Conservation (phyloP, 306 rosid species). For the Sphenostylis stenocarpa region DNA sequence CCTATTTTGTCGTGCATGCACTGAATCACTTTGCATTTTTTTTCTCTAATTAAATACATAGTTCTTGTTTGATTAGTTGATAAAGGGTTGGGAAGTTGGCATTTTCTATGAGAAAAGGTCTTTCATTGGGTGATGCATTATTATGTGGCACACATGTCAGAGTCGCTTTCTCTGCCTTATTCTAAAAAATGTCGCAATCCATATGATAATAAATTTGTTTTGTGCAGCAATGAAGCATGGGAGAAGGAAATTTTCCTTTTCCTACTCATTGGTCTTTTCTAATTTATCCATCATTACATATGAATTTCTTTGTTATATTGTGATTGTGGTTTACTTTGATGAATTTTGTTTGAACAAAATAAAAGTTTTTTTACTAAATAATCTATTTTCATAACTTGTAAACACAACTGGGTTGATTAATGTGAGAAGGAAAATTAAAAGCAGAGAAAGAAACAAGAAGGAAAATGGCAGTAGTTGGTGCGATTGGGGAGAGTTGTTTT, state of each 20-base stretch:
- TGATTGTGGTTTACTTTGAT: too few species aligned
- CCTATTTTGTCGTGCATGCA: not conserved
- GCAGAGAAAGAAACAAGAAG: not conserved
- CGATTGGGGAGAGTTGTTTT: not conserved
- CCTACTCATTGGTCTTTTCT: too few species aligned
- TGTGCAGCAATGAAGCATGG: too few species aligned
- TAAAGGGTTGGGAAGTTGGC: not conserved
- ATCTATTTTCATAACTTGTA: too few species aligned
- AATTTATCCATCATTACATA: too few species aligned
- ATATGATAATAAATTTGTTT: not conserved
- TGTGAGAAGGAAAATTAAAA: not conserved
- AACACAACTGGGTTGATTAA: too few species aligned
- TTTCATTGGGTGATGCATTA: not conserved
- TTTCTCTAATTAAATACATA: not conserved
- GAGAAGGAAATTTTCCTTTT: too few species aligned
- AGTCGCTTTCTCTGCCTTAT: slow-evolving; percentile 3
- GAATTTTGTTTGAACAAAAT: too few species aligned
- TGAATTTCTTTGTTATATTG: too few species aligned
- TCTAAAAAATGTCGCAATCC: not conserved
- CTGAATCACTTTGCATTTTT: not conserved
- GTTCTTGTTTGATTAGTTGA: not conserved
- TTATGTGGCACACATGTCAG: slow-evolving; percentile 17
- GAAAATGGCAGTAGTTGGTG: not conserved
- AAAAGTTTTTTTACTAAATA: too few species aligned
- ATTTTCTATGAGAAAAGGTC: not conserved